Base-by-base conservation (phyloP, 176 grass and related monocot genomes). In the Sorghum bicolor region DNA sequence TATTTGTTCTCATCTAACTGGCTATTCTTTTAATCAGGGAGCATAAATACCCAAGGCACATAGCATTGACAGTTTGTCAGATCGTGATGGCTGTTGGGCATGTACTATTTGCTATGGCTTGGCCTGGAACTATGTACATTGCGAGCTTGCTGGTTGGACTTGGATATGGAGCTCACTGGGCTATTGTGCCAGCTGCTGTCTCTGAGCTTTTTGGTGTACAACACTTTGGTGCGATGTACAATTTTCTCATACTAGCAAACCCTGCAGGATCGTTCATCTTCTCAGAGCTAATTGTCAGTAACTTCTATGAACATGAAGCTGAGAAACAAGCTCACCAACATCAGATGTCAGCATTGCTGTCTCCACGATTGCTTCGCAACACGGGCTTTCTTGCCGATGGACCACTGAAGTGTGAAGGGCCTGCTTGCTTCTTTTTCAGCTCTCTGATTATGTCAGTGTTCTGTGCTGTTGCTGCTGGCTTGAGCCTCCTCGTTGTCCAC, bases 51-150 rank as follows among this genome's bases (percentile, higher is more conserved):
- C 91, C 91, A 5, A 88, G 91, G 81, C 84, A 89, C 71, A 78
- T 96, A 55, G 86, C 86, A 24, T 39, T 92, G 75, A 64, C 82
- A 50, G n/a, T 77, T 48, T 70, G 82, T 66, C 94, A 93, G 79
- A 52, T 93, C 12, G 16, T 89, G 50, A 86, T 89, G 82, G 84
- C 84, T 79, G 74, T 37, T 65, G 91, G 86, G 10, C 94, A 96
- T 81, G 85, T 96, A 55, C 86, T 96, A 78, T 93, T 96, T 80
- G 91, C 94, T 36, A 91, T 87, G 88, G 91, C 88, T 89, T 91
- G 94, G 86, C 91, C 94, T 70, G 88, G 94, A 82, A 93, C 91
- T 34, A 93, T 96, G 81, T 87, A 97, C 84, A 78, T 93, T 20
- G 89, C 81, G 14, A 93, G 88, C 40, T 85, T 97, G 40, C 74